Conservation (phyloP, 495 filamentous ascomycete species). For the Aspergillus kassunensis region DNA sequence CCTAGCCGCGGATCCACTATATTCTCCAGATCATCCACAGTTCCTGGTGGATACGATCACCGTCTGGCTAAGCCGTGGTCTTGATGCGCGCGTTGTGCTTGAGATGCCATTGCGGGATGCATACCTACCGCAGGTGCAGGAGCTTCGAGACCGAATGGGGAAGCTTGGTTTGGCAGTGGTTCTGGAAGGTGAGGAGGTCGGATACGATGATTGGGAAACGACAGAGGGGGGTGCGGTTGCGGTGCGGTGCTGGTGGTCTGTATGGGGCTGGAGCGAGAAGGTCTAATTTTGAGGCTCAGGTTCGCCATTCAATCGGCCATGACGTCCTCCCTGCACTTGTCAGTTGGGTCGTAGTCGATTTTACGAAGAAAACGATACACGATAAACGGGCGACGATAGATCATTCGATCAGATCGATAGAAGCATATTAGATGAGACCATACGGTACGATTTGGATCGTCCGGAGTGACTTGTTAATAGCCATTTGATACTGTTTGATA, state of each 20-base stretch:
- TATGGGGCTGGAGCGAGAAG: conserved; percentile 54
- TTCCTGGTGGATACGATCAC: conserved; percentile 57
- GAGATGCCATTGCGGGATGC: conserved; percentile 64
- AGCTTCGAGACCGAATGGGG: conserved; percentile 53
- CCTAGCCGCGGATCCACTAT: conserved; percentile 68
- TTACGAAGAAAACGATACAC: conserved; percentile 35
- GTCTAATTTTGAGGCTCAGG: conserved; percentile 23
- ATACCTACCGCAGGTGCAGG: conserved; percentile 48
- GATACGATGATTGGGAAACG: conserved; percentile 67
- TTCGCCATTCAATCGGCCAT: no score
- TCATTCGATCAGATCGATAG: conserved; percentile 12
- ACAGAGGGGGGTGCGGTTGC: conserved; percentile 43
- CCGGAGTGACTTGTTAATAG: no score
- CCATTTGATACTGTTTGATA: no score
- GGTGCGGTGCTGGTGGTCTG: conserved; percentile 65
- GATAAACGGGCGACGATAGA: conserved; percentile 18
- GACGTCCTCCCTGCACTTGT: background rate
- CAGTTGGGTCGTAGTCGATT: conserved; percentile 18
- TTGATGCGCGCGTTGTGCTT: conserved; percentile 51
- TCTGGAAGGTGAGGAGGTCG: conserved; percentile 59
- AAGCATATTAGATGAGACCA: conserved; percentile 20
- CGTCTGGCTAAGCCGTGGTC: conserved; percentile 45
- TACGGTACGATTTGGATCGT: background rate
- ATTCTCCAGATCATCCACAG: conserved; percentile 61
- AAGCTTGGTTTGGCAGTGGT: conserved; percentile 48